Percentiles rank a stretch among this genome's conserved stretches.
Evolutionary conservation across 257 asterid species (phyloP).

Genomic region (Plectranthus barbatus): DNA sequence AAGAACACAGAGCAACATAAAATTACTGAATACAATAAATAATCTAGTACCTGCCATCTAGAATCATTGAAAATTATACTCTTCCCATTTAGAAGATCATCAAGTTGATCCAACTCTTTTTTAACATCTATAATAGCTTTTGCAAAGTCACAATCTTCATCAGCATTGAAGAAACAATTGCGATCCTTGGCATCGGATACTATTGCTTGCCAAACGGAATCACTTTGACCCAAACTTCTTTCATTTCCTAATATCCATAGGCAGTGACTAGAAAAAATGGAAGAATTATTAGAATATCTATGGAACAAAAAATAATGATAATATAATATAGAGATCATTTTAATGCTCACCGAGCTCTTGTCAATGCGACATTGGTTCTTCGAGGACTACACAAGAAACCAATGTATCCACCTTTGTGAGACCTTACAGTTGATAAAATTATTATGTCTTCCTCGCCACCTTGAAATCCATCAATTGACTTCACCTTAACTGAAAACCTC

Average conservation of each 20-base stretch:
- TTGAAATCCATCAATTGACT: conserved; percentile 72
- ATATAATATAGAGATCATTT: neutral
- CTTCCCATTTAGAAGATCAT: conserved; percentile 43
- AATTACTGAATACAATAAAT: neutral
- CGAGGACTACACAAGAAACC: conserved; percentile 49
- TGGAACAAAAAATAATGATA: neutral
- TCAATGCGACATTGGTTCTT: conserved; percentile 66
- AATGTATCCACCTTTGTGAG: conserved; percentile 40
- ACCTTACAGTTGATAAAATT: conserved; percentile 58
- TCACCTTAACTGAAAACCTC: conserved; percentile 43
- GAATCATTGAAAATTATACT: conserved; percentile 34
- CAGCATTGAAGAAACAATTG: conserved; percentile 45
- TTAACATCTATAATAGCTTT: conserved; percentile 39
- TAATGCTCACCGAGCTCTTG: conserved; percentile 63
- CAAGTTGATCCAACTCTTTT: conserved; percentile 47
- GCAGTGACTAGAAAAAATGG: conserved; percentile 37
- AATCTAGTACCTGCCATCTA: conserved; percentile 52
- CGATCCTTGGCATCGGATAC: conserved; percentile 48
- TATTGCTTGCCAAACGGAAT: conserved; percentile 46
- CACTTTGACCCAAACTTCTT: conserved; percentile 26
- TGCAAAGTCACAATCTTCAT: conserved; percentile 34
- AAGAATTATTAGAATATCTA: neutral
- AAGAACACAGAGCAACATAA: neutral
- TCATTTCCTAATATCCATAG: conserved; percentile 72
- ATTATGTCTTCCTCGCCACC: conserved; percentile 66